phyloP scores from a whole-genome alignment of 2,329 filamentous ascomycete genomes.

The Fusarium sp. region DNA sequence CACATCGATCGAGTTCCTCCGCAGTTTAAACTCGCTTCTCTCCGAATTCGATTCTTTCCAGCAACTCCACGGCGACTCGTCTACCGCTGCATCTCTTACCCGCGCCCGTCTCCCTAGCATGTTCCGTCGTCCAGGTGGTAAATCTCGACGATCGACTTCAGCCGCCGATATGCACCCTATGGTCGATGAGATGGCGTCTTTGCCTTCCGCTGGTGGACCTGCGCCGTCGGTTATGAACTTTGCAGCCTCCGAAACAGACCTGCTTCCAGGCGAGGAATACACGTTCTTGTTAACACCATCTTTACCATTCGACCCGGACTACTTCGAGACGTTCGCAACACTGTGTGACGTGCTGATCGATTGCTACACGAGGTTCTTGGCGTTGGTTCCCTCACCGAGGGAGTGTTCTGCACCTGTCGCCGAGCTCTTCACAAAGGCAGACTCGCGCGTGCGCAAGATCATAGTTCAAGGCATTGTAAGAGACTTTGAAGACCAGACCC shows the following conservation, averaged over 20 bases:
- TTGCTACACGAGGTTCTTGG: constrained; percentile 83
- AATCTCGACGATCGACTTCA: constrained; percentile 68
- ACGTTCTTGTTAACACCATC: constrained; percentile 89
- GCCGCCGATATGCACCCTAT: constrained; percentile 57
- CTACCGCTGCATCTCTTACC: constrained; percentile 76
- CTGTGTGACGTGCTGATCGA: constrained; percentile 96
- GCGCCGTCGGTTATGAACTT: constrained; percentile 67
- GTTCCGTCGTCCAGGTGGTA: constrained; percentile 76
- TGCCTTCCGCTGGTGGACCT: constrained; percentile 44
- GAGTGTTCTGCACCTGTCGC: constrained; percentile 78
- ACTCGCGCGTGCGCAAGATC: constrained; percentile 86
- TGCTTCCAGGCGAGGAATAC: constrained; percentile 88
- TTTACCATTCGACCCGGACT: constrained; percentile 95
- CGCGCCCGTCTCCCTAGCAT: constrained; percentile 85
- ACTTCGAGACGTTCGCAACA: constrained; percentile 95
- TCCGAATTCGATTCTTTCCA: constrained; percentile 96
- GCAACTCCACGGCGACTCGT: constrained; percentile 83
- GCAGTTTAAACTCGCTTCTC: constrained; percentile 85
- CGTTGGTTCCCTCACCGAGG: constrained; percentile 79
- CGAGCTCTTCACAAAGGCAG: constrained; percentile 91
- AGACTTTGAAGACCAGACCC: constrained; percentile 91
- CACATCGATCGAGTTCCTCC: constrained; percentile 86
- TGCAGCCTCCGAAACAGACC: constrained; percentile 71
- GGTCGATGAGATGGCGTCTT: constrained; percentile 49
- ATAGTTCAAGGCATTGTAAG: constrained; percentile 88